Evolutionary conservation across 768 basidiomycete species (phyloP).

Genomic region (Panaeolus papilionaceus): DNA sequence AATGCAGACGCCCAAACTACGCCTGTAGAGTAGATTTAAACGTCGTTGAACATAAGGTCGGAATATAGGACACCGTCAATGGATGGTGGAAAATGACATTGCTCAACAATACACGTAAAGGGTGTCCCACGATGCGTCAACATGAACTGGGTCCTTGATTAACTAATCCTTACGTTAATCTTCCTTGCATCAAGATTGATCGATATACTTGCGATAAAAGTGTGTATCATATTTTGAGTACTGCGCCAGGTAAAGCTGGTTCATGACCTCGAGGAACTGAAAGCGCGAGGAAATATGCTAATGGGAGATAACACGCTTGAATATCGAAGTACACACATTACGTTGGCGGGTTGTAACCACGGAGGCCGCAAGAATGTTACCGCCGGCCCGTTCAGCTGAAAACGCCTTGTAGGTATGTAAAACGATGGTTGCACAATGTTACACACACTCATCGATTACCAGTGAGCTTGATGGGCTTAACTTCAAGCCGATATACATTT

Average conservation of each 20-base stretch:
- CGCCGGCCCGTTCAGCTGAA: not conserved
- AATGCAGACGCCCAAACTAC: slow-evolving; percentile 8
- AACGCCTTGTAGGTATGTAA: no score
- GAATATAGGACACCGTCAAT: not conserved
- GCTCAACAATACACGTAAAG: slow-evolving; percentile 11
- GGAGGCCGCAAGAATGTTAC: not conserved
- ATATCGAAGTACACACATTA: no score
- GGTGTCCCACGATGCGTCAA: slow-evolving; percentile 5
- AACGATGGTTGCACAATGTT: no score
- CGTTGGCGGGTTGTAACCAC: not conserved
- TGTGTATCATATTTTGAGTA: not conserved
- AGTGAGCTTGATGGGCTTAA: not conserved
- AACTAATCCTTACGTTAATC: slow-evolving; percentile 7
- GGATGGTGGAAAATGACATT: not conserved
- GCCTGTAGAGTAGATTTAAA: slow-evolving; percentile 4
- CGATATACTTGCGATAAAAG: not conserved
- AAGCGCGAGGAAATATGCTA: no score
- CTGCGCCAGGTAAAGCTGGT: no score
- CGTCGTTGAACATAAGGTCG: not conserved
- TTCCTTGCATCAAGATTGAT: not conserved
- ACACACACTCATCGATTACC: not conserved
- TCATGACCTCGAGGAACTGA: no score
- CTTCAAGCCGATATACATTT: not conserved
- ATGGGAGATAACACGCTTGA: no score
- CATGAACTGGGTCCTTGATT: not conserved